These are phyloP conservation scores for Tylopilus sp. DNA, from an alignment of 1,284 basidiomycete species.

Conservation along the genomic window DNA sequence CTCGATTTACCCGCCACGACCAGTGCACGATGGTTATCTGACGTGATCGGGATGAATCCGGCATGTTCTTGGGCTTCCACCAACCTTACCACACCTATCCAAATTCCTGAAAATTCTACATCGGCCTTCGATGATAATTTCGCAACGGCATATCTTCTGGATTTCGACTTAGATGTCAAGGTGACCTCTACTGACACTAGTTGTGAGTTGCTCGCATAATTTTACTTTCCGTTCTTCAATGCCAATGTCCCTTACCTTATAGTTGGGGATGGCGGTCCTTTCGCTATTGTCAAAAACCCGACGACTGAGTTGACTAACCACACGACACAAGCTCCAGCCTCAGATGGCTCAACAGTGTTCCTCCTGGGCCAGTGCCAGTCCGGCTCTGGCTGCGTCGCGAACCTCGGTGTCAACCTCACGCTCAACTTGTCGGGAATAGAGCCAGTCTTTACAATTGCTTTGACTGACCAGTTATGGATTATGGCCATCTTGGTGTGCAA, in stretches of 20 bases:
- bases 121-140: not conserved
- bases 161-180: constrained; percentile 21
- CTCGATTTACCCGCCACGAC: constrained; percentile 16
- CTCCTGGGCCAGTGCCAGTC: constrained; percentile 19
- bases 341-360: constrained; percentile 28
- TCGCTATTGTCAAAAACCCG: constrained; percentile 15
- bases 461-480: constrained; percentile 18
- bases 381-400: constrained; percentile 19
- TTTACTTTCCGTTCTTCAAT: not conserved
- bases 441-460: constrained; percentile 14
- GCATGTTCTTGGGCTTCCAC: constrained; percentile 29
- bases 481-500: constrained; percentile 24
- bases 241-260: not conserved
- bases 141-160: constrained; percentile 16
- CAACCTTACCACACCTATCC: constrained; percentile 23
- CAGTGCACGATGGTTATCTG: constrained; percentile 30
- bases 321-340: constrained; percentile 14
- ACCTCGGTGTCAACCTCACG: not conserved
- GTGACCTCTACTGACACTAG: not conserved
- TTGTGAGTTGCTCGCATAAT: constrained; percentile 9
- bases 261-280: no score
- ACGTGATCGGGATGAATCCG: constrained; percentile 30
- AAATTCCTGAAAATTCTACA: constrained; percentile 15
- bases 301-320: constrained; percentile 19
- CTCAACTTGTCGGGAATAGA: constrained; percentile 17